phyloP scores from a whole-genome alignment of 2,329 filamentous ascomycete genomes.

The Colletotrichum sp. region DNA sequence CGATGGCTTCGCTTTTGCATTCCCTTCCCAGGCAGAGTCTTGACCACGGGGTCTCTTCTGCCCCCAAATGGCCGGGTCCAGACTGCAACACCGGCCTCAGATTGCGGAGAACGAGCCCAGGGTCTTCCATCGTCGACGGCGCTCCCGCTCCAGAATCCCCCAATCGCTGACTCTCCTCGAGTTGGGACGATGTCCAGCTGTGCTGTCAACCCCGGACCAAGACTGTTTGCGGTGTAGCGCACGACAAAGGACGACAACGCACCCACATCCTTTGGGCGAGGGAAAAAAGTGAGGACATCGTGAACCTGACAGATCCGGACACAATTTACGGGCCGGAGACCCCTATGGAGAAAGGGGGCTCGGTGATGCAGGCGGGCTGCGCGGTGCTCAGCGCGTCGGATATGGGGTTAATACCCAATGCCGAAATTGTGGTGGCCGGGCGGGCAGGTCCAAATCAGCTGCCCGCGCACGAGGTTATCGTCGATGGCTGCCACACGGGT shows the following conservation, averaged over 20 bases:
- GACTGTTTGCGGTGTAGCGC: conserved; percentile 8
- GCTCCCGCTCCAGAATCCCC: background rate
- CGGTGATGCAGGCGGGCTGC: background rate
- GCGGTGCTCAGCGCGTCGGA: background rate
- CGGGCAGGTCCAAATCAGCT: background rate
- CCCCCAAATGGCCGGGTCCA: conserved; percentile 12
- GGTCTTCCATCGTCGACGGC: background rate
- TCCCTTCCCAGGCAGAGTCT: background rate
- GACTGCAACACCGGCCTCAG: conserved; percentile 1
- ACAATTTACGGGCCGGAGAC: background rate
- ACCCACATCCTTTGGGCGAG: background rate
- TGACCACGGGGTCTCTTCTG: background rate
- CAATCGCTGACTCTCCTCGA: background rate
- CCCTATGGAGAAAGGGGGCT: background rate
- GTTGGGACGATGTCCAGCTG: background rate
- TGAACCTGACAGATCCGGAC: background rate
- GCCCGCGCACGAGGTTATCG: conserved; percentile 1
- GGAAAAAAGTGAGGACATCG: background rate
- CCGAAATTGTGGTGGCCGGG: background rate
- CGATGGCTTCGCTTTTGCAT: conserved; percentile 20
- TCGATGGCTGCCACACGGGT: conserved; percentile 1
- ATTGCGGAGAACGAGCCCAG: conserved; percentile 8
- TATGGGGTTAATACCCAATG: background rate
- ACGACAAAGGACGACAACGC: background rate
- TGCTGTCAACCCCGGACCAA: background rate